Base-by-base conservation (phyloP, 345 rosid genomes). In the Dipteronia dyeriana region DNA sequence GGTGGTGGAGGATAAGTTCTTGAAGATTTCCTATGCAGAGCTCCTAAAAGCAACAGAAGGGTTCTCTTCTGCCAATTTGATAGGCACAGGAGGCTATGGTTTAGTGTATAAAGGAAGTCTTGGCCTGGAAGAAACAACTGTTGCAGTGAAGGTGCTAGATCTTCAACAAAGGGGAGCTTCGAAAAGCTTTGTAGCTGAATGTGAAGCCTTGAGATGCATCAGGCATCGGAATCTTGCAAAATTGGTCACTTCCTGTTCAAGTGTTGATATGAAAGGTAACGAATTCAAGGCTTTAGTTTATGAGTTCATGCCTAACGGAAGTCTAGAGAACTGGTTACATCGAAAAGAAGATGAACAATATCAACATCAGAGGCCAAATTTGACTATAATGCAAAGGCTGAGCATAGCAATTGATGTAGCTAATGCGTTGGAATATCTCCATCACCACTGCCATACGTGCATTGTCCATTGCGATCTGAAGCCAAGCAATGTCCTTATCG, bases 191-290 rank as follows among this genome's bases (percentile, higher is more conserved):
- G 7, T 47, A 17, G 51, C 70, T n/a, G 77, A 64, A 64, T 75
- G 77, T 49, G 77, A 75, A 22, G 70, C 5, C 16, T 16, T 7
- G 13, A 83, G 80, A 23, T 5, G 56, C 5, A 17, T 79, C 25
- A 73, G 63, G 62, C 85, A 75, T 51, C 77, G 77, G 20, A 75
- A 75, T 64, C 77, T 75, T 26, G 61, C 51, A 20, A 75, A 75
- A 34, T 47, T 75, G 23, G 22, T 75, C 23, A 75, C 62, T 51
- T n/a, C 38, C 3, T 75, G 77, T n/a, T 75, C 70, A 11, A 75
- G 70, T 34, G 12, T 34, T 4, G 77, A 75, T 51, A 25, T 11
- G 12, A 7, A 64, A 26, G 70, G 70, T 25, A 64, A 75, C n/a
- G 71, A 75, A 1, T 75, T 75, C 62, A 64, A 75, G 17, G 77